These are phyloP conservation scores for Thermothelomyces thermophilus DNA, from an alignment of 2,329 filamentous ascomycete species.

Conservation along the genomic window DNA sequence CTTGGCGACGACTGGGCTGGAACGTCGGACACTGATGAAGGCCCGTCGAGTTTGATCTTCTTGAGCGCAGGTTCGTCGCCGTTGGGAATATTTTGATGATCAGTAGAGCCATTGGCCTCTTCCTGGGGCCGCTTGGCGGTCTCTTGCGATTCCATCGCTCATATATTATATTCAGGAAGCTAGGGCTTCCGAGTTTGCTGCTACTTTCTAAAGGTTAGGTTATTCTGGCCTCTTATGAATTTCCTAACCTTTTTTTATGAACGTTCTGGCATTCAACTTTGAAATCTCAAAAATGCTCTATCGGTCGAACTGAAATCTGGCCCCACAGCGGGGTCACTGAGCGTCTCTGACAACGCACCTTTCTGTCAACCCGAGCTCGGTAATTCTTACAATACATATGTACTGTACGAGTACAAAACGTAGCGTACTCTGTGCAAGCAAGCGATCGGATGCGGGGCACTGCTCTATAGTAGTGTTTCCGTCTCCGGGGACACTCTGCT, in stretches of 20 bases:
- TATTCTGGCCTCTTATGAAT: no score
- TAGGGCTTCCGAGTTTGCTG: no score
- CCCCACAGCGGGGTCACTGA: constrained; percentile 21
- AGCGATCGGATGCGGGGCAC: no score
- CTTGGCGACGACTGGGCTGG: constrained; percentile 21
- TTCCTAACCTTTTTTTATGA: not conserved
- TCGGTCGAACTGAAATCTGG: not conserved
- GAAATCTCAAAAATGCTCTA: no score
- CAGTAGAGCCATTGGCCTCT: constrained; percentile 11
- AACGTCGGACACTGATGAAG: constrained; percentile 2
- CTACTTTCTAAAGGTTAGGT: no score
- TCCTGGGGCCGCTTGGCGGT: constrained; percentile 16
- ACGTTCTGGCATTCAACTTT: not conserved
- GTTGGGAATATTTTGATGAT: constrained; percentile 22
- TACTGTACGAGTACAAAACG: no score
- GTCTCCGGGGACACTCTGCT: no score
- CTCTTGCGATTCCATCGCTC: constrained; percentile 22
- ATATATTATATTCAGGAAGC: not conserved
- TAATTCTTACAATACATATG: no score
- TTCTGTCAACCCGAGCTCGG: no score
- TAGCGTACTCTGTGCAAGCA: no score
- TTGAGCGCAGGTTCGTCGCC: constrained; percentile 40
- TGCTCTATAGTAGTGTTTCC: no score
- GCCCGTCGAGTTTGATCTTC: constrained; percentile 48
- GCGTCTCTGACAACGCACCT: no score